Evolutionary conservation across 2,329 filamentous ascomycete species (phyloP).

Genomic region (Amphichorda felina): DNA sequence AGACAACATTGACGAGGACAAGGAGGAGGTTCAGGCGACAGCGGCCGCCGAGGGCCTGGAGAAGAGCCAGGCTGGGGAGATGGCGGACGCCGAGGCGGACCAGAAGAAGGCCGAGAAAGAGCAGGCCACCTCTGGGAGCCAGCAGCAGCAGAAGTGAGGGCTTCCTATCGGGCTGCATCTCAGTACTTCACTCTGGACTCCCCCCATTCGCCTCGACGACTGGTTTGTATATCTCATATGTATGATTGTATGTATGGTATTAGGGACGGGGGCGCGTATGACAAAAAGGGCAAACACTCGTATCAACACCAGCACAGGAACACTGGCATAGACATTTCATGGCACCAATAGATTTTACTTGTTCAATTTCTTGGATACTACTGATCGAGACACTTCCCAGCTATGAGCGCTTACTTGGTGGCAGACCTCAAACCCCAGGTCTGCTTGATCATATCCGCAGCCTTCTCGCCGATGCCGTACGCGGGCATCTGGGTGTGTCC

Average conservation of each 20-base stretch:
- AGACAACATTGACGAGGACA: constrained; percentile 91
- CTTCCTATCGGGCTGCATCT: not conserved
- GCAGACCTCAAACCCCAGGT: not conserved
- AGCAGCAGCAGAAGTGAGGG: constrained; percentile 19
- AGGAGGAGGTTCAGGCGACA: constrained; percentile 51
- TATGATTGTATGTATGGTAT: constrained; percentile 16
- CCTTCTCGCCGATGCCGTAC: constrained; percentile 44
- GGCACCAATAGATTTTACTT: too few relatives aligned
- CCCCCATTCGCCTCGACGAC: constrained; percentile 9
- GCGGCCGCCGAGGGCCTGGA: constrained; percentile 34
- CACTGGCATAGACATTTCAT: too few relatives aligned
- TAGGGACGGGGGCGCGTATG: not conserved
- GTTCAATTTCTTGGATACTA: too few relatives aligned
- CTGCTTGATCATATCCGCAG: constrained; percentile 34
- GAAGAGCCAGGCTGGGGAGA: constrained; percentile 39
- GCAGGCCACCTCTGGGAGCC: constrained; percentile 13
- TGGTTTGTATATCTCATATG: constrained; percentile 13
- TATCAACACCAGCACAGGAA: too few relatives aligned
- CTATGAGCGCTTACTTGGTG: too few relatives aligned
- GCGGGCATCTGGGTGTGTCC: constrained; percentile 43
- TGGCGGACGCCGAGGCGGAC: constrained; percentile 43
- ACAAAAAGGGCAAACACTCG: not conserved
- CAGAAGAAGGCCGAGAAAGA: constrained; percentile 15
- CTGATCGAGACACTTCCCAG: too few relatives aligned
- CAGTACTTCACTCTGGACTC: not conserved